Evolutionary conservation across 768 basidiomycete species (phyloP).

Genomic region (Hemileccinum impolitum): DNA sequence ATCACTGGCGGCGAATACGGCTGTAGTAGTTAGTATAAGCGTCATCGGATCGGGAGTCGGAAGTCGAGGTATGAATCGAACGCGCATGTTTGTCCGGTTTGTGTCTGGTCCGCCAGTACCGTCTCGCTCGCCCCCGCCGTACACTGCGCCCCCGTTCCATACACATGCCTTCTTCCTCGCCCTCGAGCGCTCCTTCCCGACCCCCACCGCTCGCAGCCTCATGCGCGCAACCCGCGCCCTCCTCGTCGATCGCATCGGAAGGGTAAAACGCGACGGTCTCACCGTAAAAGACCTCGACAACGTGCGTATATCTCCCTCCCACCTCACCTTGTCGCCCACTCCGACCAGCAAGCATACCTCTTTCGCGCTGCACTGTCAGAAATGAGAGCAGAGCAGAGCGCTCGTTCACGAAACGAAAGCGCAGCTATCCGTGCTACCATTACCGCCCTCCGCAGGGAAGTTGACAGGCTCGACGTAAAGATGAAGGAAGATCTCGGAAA

Average conservation of each 20-base stretch:
- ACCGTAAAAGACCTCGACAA: constrained; percentile 79
- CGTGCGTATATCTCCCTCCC: constrained; percentile 39
- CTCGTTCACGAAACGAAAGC: constrained; percentile 80
- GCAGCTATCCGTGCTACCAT: constrained; percentile 77
- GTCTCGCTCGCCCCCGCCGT: constrained; percentile 30
- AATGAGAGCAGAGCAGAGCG: constrained; percentile 78
- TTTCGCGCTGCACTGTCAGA: constrained; percentile 93
- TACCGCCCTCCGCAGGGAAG: constrained; percentile 77
- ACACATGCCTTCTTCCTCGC: constrained; percentile 74
- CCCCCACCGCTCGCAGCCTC: constrained; percentile 67
- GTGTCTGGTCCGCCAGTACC: constrained; percentile 17
- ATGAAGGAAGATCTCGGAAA: constrained; percentile 91
- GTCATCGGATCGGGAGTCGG: constrained; percentile 19
- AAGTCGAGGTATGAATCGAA: neutral
- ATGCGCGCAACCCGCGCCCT: constrained; percentile 83
- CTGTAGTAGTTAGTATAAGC: constrained; percentile 30
- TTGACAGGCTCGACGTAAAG: constrained; percentile 80
- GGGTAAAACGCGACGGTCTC: constrained; percentile 69
- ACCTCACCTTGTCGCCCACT: neutral
- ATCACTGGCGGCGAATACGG: constrained; percentile 66
- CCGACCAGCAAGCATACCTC: constrained; percentile 83
- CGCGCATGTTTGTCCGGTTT: constrained; percentile 15
- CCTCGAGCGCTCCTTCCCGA: constrained; percentile 72
- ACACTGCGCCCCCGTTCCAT: constrained; percentile 74
- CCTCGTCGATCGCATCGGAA: constrained; percentile 70